Conservation (phyloP, 768 basidiomycete species). For the Amanita exitialis region DNA sequence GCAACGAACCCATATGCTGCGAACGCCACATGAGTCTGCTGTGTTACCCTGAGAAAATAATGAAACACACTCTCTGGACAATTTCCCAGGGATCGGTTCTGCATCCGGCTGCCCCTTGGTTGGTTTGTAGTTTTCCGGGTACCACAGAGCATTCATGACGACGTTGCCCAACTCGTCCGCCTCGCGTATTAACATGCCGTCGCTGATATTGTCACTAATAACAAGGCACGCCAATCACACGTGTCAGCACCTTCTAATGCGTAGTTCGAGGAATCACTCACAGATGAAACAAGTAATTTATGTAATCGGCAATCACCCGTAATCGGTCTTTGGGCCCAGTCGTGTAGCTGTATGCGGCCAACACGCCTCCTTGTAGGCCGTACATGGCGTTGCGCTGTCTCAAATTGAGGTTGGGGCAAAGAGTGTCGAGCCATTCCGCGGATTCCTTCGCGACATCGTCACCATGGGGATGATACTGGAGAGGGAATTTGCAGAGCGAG, state of each 20-base stretch:
- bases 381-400: slow-evolving; percentile 38
- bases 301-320: slow-evolving; percentile 58
- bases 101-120: slow-evolving; percentile 30
- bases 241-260: slow-evolving; percentile 8
- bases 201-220: slow-evolving; percentile 60
- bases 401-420: slow-evolving; percentile 32
- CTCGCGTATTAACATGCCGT: slow-evolving; percentile 63
- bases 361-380: slow-evolving; percentile 55
- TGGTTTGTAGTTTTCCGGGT: slow-evolving; percentile 41
- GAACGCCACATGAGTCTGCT: slow-evolving; percentile 3
- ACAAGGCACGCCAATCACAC: slow-evolving; percentile 7
- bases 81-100: slow-evolving; percentile 46
- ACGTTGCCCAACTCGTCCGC: slow-evolving; percentile 48
- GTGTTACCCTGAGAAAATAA: not conserved
- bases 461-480: slow-evolving; percentile 33
- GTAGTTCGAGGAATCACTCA: slow-evolving; percentile 17
- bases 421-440: slow-evolving; percentile 38
- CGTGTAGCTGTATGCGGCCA: slow-evolving; percentile 58
- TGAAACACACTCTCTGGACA: slow-evolving; percentile 55
- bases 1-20: slow-evolving; percentile 62
- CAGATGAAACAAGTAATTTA: slow-evolving; percentile 52
- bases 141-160: slow-evolving; percentile 65
- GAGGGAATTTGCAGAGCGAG: slow-evolving; percentile 36
- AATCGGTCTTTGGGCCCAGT: slow-evolving; percentile 45
- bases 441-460: slow-evolving; percentile 37